Evolutionary conservation across 179 eudicot genomes (phyloP).

Genomic region (Vitellaria paradoxa): DNA sequence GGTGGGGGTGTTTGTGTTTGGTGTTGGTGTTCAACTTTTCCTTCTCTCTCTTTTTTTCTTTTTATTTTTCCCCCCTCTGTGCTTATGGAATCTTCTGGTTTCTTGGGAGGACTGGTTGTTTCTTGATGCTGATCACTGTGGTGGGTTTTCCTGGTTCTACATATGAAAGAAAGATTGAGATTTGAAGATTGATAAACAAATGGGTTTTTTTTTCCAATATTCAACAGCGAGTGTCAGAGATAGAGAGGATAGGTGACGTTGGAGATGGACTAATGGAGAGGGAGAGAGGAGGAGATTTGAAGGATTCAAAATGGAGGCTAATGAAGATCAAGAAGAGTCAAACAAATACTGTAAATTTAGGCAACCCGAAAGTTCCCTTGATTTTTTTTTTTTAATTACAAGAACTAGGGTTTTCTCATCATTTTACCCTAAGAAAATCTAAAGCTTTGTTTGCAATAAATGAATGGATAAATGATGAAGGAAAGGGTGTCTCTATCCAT

Average conservation of each 20-base stretch:
- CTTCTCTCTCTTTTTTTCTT: no score
- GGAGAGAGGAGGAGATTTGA: neutral
- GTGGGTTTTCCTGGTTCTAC: neutral
- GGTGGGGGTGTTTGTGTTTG: neutral
- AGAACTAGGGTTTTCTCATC: constrained; percentile 5
- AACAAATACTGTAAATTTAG: neutral
- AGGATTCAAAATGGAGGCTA: neutral
- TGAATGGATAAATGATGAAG: neutral
- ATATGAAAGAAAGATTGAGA: neutral
- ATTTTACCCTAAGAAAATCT: neutral
- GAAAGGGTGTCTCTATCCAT: neutral
- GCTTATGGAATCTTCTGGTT: constrained; percentile 25
- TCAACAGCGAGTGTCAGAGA: no score
- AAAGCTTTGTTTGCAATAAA: neutral
- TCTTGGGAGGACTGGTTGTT: constrained; percentile 15
- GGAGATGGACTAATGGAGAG: neutral
- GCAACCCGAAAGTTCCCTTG: neutral
- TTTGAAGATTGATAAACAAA: no score
- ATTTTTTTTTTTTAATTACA: neutral
- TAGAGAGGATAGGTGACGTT: neutral
- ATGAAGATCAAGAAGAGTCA: constrained; percentile 10
- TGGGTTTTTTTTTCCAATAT: no score
- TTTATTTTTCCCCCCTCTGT: neutral
- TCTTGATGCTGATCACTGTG: neutral
- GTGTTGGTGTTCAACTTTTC: neutral